Evolutionary conservation across 2,329 filamentous ascomycete species (phyloP).

Genomic region (Pestalotiopsis sp.): DNA sequence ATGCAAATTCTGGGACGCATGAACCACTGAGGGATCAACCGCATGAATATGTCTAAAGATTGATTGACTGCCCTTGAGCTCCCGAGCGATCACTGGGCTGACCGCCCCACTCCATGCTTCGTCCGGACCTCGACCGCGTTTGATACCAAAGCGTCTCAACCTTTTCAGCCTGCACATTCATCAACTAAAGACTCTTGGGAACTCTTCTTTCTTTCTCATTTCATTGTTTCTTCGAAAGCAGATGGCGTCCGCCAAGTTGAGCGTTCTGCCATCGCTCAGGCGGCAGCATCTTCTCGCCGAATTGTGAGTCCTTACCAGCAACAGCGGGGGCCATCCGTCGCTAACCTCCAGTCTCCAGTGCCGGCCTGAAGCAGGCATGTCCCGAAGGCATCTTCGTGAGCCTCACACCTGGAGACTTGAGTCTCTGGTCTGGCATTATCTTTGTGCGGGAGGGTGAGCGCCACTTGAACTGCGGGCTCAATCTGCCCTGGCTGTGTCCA

Average conservation of each 20-base stretch:
- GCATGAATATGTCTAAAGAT: slow-evolving; percentile 24
- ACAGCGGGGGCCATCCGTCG: slow-evolving; percentile 7
- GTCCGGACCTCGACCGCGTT: not conserved
- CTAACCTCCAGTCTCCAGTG: slow-evolving; percentile 48
- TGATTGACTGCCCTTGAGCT: slow-evolving; percentile 20
- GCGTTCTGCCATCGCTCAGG: slow-evolving; percentile 58
- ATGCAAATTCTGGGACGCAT: not conserved
- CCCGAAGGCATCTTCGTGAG: slow-evolving; percentile 87
- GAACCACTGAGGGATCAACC: not conserved
- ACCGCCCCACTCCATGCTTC: not conserved
- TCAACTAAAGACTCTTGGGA: not conserved
- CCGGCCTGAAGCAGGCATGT: slow-evolving; percentile 78
- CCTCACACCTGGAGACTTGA: slow-evolving; percentile 78
- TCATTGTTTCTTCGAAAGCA: not conserved
- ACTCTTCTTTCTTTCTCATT: not conserved
- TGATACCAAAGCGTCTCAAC: slow-evolving; percentile 3
- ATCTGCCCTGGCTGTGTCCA: not conserved
- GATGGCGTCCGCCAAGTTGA: slow-evolving; percentile 50
- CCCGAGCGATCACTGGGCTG: slow-evolving; percentile 19
- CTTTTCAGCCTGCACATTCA: not conserved
- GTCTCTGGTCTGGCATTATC: slow-evolving; percentile 86
- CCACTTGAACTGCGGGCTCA: slow-evolving; percentile 2
- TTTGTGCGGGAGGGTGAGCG: slow-evolving; percentile 82
- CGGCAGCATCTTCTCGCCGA: slow-evolving; percentile 79
- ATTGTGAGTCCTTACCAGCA: slow-evolving; percentile 61